Base-by-base conservation (phyloP, 148 eudicot genomes). In the Dysphania ambrosioides region DNA sequence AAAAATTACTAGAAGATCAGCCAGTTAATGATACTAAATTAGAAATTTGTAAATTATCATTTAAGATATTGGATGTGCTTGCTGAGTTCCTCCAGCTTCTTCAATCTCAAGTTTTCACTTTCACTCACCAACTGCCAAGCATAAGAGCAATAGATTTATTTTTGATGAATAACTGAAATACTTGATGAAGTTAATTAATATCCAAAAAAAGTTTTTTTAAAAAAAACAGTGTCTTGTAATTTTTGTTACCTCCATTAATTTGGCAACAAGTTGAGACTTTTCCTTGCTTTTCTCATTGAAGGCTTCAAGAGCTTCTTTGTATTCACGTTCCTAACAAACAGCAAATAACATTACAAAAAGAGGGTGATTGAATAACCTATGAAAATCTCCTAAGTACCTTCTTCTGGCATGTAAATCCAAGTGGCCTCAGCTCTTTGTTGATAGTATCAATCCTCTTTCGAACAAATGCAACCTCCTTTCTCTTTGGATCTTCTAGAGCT, bases 21-120 rank as follows among this genome's bases (percentile, higher is more conserved):
- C 35, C 65, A 73, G 65, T 81, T 32, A 72, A 66, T 73, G 53
- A 58, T 71, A 35, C 21, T 42, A 29, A 44, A 60, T 66, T 42
- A 51, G 64, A 24, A 44, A 24, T 27, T 21, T 49, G n/a, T 44
- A n/a, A 30, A 53, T 24, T 69, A 40, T 84, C 77, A 84, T 21
- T 57, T 58, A 27, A 85, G 78, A 34, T 83, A 77, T 75, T 86
- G 88, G 68, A 88, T 82, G 79, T 85, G 82, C 75, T 85, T 88
- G 88, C 84, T 83, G 57, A 88, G 85, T 84, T 86, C 92, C 67
- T 88, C 92, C 79, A 88, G 66, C 78, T 85, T 88, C 81, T 78
- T 86, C 67, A 83, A 34, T 82, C 92, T 85, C 77, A 86, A 27
- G 36, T 61, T 85, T 74, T 88, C 92, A 59, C 92, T 88, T 82